Evolutionary conservation across 2,329 filamentous ascomycete species (phyloP).

Genomic region (Trichoderma gracile): DNA sequence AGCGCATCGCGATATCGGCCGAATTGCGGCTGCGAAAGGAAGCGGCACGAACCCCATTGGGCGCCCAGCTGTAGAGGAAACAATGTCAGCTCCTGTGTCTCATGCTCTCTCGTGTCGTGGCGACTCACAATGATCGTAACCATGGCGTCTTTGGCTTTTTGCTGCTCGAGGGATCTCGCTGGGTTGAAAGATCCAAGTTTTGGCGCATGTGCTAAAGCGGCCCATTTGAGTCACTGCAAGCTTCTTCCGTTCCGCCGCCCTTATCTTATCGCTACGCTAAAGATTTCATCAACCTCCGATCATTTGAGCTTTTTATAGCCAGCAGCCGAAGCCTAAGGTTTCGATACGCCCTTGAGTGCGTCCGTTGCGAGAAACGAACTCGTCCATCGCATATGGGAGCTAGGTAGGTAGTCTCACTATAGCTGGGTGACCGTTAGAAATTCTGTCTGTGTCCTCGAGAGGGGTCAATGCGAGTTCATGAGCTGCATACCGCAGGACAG

Average conservation of each 20-base stretch:
- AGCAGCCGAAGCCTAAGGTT: too few species aligned
- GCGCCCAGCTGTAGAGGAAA: constrained; percentile 34
- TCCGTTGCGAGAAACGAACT: too few species aligned
- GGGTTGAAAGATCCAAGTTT: constrained; percentile 12
- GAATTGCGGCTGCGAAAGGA: constrained; percentile 16
- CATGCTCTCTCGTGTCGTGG: not conserved
- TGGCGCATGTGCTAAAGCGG: constrained; percentile 13
- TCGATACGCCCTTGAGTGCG: too few species aligned
- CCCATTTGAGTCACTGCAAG: constrained; percentile 17
- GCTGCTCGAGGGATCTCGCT: constrained; percentile 1
- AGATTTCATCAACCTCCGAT: too few species aligned
- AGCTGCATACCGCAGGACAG: too few species aligned
- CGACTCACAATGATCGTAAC: constrained; percentile 19
- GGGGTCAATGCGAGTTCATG: too few species aligned
- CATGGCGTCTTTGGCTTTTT: constrained; percentile 10
- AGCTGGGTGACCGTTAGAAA: too few species aligned
- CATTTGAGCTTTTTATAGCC: too few species aligned
- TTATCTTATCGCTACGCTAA: constrained; percentile 19
- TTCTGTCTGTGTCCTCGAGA: too few species aligned
- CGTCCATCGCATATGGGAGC: too few species aligned
- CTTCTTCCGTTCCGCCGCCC: not conserved
- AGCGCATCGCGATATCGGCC: constrained; percentile 31
- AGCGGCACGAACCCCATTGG: constrained; percentile 42
- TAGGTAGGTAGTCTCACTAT: too few species aligned
- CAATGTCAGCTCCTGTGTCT: not conserved